Conservation (phyloP, 164 flowering plant genomes). For the Protea cynaroides region DNA sequence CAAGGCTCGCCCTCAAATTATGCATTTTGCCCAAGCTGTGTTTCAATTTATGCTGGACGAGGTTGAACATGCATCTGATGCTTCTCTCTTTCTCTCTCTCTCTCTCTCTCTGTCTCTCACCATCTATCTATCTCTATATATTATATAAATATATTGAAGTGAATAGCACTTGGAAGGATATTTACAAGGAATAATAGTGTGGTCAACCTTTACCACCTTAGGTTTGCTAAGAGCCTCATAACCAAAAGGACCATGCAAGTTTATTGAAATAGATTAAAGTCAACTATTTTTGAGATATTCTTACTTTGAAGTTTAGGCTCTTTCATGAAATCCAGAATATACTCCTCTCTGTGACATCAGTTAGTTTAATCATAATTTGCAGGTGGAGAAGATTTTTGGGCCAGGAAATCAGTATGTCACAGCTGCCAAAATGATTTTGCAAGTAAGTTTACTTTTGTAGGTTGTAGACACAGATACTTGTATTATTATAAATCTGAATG, state of each 20-base stretch:
- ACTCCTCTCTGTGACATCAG: background rate
- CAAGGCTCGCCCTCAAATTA: no score
- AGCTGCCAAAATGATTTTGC: slow-evolving; percentile 99
- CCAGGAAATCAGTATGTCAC: slow-evolving; percentile 99
- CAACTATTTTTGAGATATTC: background rate
- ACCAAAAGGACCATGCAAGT: background rate
- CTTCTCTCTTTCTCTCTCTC: no score
- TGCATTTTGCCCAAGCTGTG: no score
- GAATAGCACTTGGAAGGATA: no score
- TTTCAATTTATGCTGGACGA: no score
- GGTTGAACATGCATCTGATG: no score
- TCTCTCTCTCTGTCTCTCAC: no score
- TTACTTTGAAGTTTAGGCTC: background rate
- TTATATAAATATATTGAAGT: no score
- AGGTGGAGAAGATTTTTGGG: slow-evolving; percentile 96
- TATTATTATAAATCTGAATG: background rate
- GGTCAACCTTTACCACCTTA: no score
- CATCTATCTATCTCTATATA: no score
- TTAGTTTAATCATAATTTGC: slow-evolving; percentile 16
- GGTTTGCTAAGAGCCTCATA: background rate
- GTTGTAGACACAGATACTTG: background rate
- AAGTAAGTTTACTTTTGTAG: slow-evolving; percentile 35
- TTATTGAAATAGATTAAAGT: background rate
- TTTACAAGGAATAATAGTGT: no score
- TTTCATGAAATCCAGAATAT: background rate